Evolutionary conservation across 768 basidiomycete genomes (phyloP).

Genomic region (Leccinellum rugosiceps): DNA sequence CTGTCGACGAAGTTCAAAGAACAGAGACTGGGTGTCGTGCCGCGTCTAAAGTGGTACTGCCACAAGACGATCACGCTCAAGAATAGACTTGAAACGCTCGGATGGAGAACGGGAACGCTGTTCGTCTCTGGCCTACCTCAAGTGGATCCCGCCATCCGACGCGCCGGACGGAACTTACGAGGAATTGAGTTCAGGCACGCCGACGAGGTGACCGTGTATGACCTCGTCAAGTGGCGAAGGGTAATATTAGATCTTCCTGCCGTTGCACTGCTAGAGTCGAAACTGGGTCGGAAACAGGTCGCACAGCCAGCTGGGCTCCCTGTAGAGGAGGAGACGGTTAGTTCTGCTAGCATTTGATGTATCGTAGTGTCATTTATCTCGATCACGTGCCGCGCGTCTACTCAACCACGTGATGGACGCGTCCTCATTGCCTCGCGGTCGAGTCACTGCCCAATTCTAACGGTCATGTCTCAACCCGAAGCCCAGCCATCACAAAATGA

Average conservation of each 20-base stretch:
- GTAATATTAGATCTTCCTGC: constrained; percentile 79
- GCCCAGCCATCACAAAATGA: constrained; percentile 40
- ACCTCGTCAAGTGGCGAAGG: constrained; percentile 79
- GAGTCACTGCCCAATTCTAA: not conserved
- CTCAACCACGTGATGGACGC: constrained; percentile 30
- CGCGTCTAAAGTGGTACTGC: constrained; percentile 65
- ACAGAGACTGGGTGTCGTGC: constrained; percentile 70
- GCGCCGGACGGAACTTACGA: constrained; percentile 70
- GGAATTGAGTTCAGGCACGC: constrained; percentile 61
- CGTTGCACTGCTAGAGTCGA: constrained; percentile 72
- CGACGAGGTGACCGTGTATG: constrained; percentile 73
- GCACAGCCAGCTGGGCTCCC: constrained; percentile 1
- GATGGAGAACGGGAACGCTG: constrained; percentile 64
- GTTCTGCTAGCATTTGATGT: not conserved
- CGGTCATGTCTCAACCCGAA: constrained; percentile 40
- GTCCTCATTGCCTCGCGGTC: constrained; percentile 7
- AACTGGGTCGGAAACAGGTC: constrained; percentile 43
- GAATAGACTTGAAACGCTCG: constrained; percentile 58
- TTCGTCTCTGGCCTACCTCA: constrained; percentile 67
- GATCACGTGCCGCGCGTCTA: constrained; percentile 1
- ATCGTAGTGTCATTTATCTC: not conserved
- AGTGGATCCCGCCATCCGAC: constrained; percentile 52
- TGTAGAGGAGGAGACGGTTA: constrained; percentile 3
- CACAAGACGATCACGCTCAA: constrained; percentile 69
- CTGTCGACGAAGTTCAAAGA: constrained; percentile 81